Conservation (phyloP, 192 early-diverging fungal species). For the Umbelopsis isabellina region DNA sequence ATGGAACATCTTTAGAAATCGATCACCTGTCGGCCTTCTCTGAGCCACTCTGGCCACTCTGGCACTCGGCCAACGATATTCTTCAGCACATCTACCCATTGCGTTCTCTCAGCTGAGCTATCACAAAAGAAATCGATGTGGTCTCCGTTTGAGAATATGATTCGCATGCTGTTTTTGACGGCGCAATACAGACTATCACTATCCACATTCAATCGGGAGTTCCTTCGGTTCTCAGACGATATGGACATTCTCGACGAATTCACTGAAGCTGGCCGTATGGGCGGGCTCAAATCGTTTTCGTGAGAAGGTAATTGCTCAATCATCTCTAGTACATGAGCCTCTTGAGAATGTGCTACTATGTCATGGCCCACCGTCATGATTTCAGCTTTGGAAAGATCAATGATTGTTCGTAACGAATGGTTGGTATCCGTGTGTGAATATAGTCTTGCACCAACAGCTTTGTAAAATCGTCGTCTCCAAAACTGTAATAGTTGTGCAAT, state of each 20-base stretch:
- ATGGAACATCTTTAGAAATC: neutral
- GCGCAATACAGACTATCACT: slow-evolving; percentile 15
- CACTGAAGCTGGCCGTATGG: neutral
- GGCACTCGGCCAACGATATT: slow-evolving; percentile 27
- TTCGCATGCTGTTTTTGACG: slow-evolving; percentile 32
- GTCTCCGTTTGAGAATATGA: slow-evolving; percentile 28
- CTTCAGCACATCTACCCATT: slow-evolving; percentile 33
- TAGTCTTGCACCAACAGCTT: slow-evolving; percentile 28
- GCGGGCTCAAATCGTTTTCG: neutral
- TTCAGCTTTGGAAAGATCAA: slow-evolving; percentile 34
- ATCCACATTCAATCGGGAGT: neutral
- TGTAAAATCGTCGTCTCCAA: slow-evolving; percentile 31
- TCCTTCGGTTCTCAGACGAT: neutral
- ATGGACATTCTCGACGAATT: slow-evolving; percentile 10
- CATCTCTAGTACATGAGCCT: slow-evolving; percentile 2
- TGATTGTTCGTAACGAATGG: slow-evolving; percentile 15
- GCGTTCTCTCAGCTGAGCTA: slow-evolving; percentile 13
- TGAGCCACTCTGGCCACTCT: slow-evolving; percentile 21
- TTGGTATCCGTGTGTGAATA: slow-evolving; percentile 23
- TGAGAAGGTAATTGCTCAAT: neutral
- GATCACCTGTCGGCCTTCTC: neutral
- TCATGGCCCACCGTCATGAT: slow-evolving; percentile 19
- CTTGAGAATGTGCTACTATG: slow-evolving; percentile 3
- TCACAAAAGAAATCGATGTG: slow-evolving; percentile 40
- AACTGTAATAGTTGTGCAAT: slow-evolving; percentile 10